phyloP scores from a whole-genome alignment of 768 basidiomycete genomes.

The Leccinum uliginosum region DNA sequence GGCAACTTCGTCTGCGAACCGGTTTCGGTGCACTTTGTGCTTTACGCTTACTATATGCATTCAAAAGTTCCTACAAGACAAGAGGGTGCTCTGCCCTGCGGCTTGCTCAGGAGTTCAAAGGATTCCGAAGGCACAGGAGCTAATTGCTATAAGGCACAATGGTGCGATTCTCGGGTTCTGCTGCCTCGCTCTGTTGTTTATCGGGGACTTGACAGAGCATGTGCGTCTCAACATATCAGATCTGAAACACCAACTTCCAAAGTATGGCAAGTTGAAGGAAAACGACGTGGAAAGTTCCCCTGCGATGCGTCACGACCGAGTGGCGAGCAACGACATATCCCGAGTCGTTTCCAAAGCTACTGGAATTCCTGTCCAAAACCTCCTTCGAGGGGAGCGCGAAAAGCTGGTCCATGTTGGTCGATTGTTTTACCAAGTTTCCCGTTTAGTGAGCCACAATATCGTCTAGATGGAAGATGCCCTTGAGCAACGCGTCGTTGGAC shows the following conservation, averaged over 20 bases:
- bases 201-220: slow-evolving; percentile 44
- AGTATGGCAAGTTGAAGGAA: too few species aligned
- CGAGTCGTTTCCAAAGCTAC: slow-evolving; percentile 85
- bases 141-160: slow-evolving; percentile 70
- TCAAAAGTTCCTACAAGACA: slow-evolving; percentile 72
- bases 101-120: slow-evolving; percentile 83
- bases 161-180: slow-evolving; percentile 33
- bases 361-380: slow-evolving; percentile 85
- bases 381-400: slow-evolving; percentile 86
- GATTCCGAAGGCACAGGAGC: slow-evolving; percentile 64
- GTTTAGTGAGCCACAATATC: background rate
- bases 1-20: background rate
- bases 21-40: background rate
- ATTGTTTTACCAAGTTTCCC: background rate
- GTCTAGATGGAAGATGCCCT: slow-evolving; percentile 83
- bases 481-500: slow-evolving; percentile 75
- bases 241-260: too few species aligned
- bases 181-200: too few species aligned
- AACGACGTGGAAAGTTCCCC: slow-evolving; percentile 39
- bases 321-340: slow-evolving; percentile 86
- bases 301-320: slow-evolving; percentile 76
- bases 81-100: slow-evolving; percentile 84
- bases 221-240: slow-evolving; percentile 65
- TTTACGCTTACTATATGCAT: background rate
- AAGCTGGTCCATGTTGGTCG: slow-evolving; percentile 77